Evolutionary conservation across 768 basidiomycete species (phyloP).

Genomic region (Phylloporus sp.): DNA sequence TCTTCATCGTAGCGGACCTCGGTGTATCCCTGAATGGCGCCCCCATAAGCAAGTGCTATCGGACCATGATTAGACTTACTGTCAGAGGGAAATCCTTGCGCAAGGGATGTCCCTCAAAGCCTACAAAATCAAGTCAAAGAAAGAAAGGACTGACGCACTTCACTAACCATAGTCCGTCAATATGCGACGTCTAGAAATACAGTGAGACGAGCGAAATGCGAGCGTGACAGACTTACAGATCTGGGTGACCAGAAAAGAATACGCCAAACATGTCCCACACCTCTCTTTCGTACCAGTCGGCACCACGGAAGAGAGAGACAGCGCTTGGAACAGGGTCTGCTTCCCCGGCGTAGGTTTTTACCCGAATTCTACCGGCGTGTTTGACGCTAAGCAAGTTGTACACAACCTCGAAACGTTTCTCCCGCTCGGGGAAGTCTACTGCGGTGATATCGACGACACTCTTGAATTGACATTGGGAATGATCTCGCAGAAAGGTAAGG

Average conservation of each 20-base stretch:
- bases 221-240: conserved; percentile 61
- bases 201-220: conserved; percentile 11
- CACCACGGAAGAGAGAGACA: conserved; percentile 76
- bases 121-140: conserved; percentile 33
- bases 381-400: conserved; percentile 87
- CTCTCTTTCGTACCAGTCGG: conserved; percentile 99
- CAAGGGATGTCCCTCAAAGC: conserved; percentile 95
- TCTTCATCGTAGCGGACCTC: conserved; percentile 98
- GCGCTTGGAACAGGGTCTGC: conserved; percentile 86
- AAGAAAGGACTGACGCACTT: neutral
- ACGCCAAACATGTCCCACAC: conserved; percentile 98
- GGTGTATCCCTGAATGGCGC: conserved; percentile 77
- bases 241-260: conserved; percentile 94
- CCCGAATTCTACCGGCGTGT: conserved; percentile 81
- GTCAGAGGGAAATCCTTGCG: conserved; percentile 98
- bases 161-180: conserved; percentile 90
- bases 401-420: conserved; percentile 94
- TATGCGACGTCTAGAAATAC: conserved; percentile 73
- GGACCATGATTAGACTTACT: conserved; percentile 41
- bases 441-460: conserved; percentile 89
- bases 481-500: conserved; percentile 90
- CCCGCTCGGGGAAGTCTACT: conserved; percentile 90
- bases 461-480: conserved; percentile 94
- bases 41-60: neutral
- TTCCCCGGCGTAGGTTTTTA: conserved; percentile 97